Base-by-base conservation (phyloP, 176 grass and related monocot genomes). In the Aegilops tauschii region DNA sequence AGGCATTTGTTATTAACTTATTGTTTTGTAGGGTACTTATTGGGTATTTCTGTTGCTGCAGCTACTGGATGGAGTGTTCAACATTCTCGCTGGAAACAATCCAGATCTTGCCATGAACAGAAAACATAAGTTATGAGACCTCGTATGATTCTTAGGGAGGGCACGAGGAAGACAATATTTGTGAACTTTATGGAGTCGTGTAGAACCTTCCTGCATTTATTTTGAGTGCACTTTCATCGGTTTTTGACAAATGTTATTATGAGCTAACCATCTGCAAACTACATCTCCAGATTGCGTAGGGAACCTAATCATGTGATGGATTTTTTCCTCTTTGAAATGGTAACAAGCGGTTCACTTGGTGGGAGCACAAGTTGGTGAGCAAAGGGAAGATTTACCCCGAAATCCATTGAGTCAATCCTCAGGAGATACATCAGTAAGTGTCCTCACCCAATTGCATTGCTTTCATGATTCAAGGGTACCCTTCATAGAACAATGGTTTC, bases 251-350 rank as follows among this genome's bases (percentile, higher is more conserved):
- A 67, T 34, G 5, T 21, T 77, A 45, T 36, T 37, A 59, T 61
- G n/a, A 16, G 44, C 18, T 1, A 80, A 16, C 9, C 76, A 5
- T 81, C 12, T 49, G 21, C 56, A 12, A 39, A 90, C 77, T 63
- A 34, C 80, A 6, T 77, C 34, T 71, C 45, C 91, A 98, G 95
- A 88, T 93, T 98, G 89, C 91, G 93, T 85, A 93, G 95, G 67
- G 89, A 98, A 90, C 93, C 95, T 64, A 90, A 93, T 78, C 95
- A 98, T 83, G 95, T 98, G 52, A 98, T 98, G 95, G 93, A 82
- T 44, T 98, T 93, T 82, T 65, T 32, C 47, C 93, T 98, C 59
- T 90, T 91, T 87, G 91, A 95, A 80, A 87, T 95, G 93, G 91
- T 89, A 42, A 95, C 93, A 39, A 93, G 89, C 37, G 93, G 95